These are phyloP conservation scores for Tetrahymena thermophila DNA, from an alignment of 73 alveolate genomes.

Conservation along the genomic window DNA sequence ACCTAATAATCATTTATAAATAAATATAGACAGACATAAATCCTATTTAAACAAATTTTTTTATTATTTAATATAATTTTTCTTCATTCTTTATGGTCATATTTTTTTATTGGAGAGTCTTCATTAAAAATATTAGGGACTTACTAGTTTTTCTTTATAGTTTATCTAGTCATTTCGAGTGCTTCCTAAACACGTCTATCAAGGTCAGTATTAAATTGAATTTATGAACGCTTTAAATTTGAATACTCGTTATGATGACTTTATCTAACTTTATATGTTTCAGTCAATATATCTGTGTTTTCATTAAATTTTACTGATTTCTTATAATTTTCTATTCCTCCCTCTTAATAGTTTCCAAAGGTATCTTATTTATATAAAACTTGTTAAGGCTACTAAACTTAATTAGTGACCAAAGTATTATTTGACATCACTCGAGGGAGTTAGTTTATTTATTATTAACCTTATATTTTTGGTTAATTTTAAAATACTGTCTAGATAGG, in stretches of 20 bases:
- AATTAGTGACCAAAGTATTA: not conserved
- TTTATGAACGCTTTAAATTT: not conserved
- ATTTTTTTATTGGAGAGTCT: not conserved
- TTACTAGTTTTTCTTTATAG: not conserved
- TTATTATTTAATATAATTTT: not conserved
- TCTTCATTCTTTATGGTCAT: not conserved
- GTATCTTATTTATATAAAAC: not conserved
- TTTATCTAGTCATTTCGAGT: not conserved
- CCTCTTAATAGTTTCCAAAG: not conserved
- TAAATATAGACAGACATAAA: not conserved
- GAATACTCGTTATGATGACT: not conserved
- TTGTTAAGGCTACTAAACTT: not conserved
- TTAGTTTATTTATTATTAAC: not conserved
- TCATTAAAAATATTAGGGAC: not conserved
- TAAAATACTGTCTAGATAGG: not conserved
- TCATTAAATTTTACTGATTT: not conserved
- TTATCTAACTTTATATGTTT: not conserved
- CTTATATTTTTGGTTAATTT: not conserved
- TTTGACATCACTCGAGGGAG: not conserved
- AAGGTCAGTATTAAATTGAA: not conserved
- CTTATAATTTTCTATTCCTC: not conserved
- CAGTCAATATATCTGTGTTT: not conserved
- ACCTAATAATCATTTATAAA: no score
- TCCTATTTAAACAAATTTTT: not conserved
- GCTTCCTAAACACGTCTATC: not conserved